These are phyloP conservation scores for Chloris gayana DNA, from an alignment of 176 grass and related monocot species.

Conservation along the genomic window DNA sequence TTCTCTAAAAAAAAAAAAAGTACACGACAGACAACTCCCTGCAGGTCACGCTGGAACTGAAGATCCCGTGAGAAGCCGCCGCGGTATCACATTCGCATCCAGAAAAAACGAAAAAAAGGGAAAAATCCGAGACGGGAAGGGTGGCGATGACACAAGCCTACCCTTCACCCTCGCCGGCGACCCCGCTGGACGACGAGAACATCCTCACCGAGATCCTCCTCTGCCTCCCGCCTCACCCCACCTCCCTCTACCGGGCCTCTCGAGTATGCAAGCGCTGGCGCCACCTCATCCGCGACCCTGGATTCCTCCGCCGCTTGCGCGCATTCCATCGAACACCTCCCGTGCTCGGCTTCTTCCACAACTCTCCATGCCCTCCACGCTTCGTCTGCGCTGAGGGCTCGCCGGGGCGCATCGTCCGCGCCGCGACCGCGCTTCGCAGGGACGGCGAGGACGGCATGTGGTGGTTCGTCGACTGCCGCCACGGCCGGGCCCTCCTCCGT, in stretches of 20 bases:
- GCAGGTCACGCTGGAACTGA: no score
- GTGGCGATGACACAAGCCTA: not conserved
- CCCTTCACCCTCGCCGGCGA: not conserved
- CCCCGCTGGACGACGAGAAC: slow-evolving; percentile 4
- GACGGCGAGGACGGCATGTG: slow-evolving; percentile 23
- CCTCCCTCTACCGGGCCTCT: not conserved
- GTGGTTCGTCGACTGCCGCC: slow-evolving; percentile 38
- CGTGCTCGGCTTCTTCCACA: slow-evolving; percentile 35
- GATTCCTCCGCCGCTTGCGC: slow-evolving; percentile 7
- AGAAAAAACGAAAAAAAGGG: no score
- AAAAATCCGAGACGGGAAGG: no score
- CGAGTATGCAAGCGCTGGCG: slow-evolving; percentile 22
- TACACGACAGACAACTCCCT: no score
- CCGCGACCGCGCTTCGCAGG: not conserved
- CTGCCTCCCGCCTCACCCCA: not conserved
- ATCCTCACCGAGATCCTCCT: slow-evolving; percentile 23
- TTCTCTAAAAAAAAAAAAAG: no score
- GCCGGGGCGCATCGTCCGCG: not conserved
- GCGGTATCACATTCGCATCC: no score
- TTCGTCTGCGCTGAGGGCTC: not conserved
- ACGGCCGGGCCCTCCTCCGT: slow-evolving; percentile 33
- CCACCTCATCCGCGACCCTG: not conserved
- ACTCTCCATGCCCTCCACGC: not conserved
- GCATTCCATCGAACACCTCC: slow-evolving; percentile 35
- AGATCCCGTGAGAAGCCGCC: no score